Conservation (phyloP, 2,329 filamentous ascomycete species). For the Sphaerulina musiva region DNA sequence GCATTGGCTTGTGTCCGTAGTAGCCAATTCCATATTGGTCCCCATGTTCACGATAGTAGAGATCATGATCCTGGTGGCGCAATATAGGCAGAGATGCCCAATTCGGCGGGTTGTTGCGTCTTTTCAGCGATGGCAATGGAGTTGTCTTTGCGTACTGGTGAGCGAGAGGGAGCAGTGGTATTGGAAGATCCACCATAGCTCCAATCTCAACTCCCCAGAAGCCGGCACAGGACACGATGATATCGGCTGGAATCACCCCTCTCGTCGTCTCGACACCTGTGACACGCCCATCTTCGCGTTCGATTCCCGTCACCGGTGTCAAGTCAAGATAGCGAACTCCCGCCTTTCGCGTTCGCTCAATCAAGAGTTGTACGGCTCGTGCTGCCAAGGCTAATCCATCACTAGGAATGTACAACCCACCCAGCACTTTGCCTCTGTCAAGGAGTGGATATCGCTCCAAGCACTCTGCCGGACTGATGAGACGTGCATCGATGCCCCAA, state of each 20-base stretch:
- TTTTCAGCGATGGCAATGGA: slow-evolving; percentile 41
- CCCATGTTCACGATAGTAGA: slow-evolving; percentile 61
- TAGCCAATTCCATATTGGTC: slow-evolving; percentile 58
- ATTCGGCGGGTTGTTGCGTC: slow-evolving; percentile 42
- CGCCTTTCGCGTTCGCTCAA: slow-evolving; percentile 51
- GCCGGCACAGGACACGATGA: slow-evolving; percentile 57
- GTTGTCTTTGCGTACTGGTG: slow-evolving; percentile 61
- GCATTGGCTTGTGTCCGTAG: slow-evolving; percentile 58
- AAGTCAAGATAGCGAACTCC: slow-evolving; percentile 53
- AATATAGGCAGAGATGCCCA: slow-evolving; percentile 53
- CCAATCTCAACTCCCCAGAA: slow-evolving; percentile 63
- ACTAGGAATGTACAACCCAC: slow-evolving; percentile 54
- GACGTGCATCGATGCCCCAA: slow-evolving; percentile 53
- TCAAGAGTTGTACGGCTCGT: slow-evolving; percentile 55
- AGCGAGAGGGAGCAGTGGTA: slow-evolving; percentile 55
- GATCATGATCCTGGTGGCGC: slow-evolving; percentile 56
- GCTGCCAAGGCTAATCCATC: slow-evolving; percentile 58
- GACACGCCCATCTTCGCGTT: slow-evolving; percentile 44
- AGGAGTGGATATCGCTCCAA: slow-evolving; percentile 50
- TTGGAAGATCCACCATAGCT: slow-evolving; percentile 52
- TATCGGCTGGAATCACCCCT: slow-evolving; percentile 51
- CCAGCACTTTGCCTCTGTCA: slow-evolving; percentile 44
- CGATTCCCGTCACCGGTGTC: slow-evolving; percentile 54
- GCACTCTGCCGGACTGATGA: slow-evolving; percentile 51
- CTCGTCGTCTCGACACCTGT: slow-evolving; percentile 51